Conservation (phyloP, 2,329 filamentous ascomycete species). For the Penicillium sp. region DNA sequence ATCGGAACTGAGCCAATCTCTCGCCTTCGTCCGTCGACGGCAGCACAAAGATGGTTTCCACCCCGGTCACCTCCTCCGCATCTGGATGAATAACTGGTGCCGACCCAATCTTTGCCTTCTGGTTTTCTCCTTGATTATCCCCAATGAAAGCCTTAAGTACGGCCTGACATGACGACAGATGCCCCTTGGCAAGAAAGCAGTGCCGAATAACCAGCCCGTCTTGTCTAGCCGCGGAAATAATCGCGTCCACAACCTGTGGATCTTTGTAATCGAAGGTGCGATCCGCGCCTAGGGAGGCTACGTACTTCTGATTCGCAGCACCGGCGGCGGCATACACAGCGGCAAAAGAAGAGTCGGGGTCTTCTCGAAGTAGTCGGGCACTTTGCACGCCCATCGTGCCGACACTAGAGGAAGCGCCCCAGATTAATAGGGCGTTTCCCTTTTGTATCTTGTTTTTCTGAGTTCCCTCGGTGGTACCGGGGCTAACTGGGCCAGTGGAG, state of each 20-base stretch:
- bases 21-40: conserved; percentile 36
- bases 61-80: conserved; percentile 28
- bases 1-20: conserved; percentile 40
- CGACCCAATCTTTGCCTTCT: conserved; percentile 37
- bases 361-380: conserved; percentile 37
- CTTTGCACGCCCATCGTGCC: conserved; percentile 47
- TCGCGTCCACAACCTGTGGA: conserved; percentile 23
- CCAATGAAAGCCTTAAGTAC: conserved; percentile 38
- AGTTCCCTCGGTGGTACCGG: not conserved
- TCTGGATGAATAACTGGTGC: conserved; percentile 37
- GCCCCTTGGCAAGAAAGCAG: conserved; percentile 45
- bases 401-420: conserved; percentile 49
- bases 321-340: conserved; percentile 47
- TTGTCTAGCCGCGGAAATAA: conserved; percentile 37
- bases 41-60: conserved; percentile 42
- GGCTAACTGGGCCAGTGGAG: not conserved
- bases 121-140: not conserved
- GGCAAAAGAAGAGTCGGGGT: conserved; percentile 32
- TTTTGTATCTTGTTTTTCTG: conserved; percentile 8
- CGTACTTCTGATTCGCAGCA: conserved; percentile 33
- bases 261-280: conserved; percentile 46
- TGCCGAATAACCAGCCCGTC: conserved; percentile 41
- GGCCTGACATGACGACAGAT: conserved; percentile 37
- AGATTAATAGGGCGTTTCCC: conserved; percentile 41
- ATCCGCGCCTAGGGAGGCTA: conserved; percentile 31